These are phyloP conservation scores for Fragosphaeria purpurea DNA, from an alignment of 2,329 filamentous ascomycete genomes.

Conservation along the genomic window DNA sequence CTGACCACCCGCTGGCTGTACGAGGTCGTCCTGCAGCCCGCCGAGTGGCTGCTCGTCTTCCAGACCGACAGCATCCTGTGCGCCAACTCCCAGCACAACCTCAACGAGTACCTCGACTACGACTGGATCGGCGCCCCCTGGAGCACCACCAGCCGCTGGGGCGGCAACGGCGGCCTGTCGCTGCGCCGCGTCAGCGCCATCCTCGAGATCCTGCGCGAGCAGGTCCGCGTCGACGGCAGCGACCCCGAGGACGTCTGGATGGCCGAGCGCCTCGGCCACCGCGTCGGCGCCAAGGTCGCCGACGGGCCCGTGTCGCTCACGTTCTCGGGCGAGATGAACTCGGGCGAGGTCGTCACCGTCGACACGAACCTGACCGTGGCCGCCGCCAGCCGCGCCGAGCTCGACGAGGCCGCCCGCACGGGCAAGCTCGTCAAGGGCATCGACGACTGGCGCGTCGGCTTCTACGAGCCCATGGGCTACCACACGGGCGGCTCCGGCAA, in stretches of 20 bases:
- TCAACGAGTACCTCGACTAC: slow-evolving; percentile 41
- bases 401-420: slow-evolving; percentile 20
- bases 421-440: slow-evolving; percentile 30
- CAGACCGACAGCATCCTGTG: slow-evolving; percentile 47
- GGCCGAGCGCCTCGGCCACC: slow-evolving; percentile 39
- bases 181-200: slow-evolving; percentile 43
- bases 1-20: slow-evolving; percentile 44
- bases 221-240: slow-evolving; percentile 31
- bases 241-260: slow-evolving; percentile 50
- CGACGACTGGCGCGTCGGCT: slow-evolving; percentile 41
- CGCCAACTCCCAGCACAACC: slow-evolving; percentile 35
- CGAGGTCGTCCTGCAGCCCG: slow-evolving; percentile 35
- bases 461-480: slow-evolving; percentile 50
- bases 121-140: slow-evolving; percentile 46
- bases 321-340: slow-evolving; percentile 41
- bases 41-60: slow-evolving; percentile 46
- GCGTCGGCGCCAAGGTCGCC: slow-evolving; percentile 37
- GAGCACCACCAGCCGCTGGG: slow-evolving; percentile 30
- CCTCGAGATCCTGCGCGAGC: slow-evolving; percentile 38
- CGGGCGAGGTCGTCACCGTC: slow-evolving; percentile 21
- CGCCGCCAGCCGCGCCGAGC: slow-evolving; percentile 13
- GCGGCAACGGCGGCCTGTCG: slow-evolving; percentile 43
- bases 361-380: slow-evolving; percentile 13
- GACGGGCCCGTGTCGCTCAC: slow-evolving; percentile 38
- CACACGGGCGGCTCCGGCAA: slow-evolving; percentile 42